Base-by-base conservation (phyloP, 176 grass and related monocot genomes). In the Lolium rigidum region DNA sequence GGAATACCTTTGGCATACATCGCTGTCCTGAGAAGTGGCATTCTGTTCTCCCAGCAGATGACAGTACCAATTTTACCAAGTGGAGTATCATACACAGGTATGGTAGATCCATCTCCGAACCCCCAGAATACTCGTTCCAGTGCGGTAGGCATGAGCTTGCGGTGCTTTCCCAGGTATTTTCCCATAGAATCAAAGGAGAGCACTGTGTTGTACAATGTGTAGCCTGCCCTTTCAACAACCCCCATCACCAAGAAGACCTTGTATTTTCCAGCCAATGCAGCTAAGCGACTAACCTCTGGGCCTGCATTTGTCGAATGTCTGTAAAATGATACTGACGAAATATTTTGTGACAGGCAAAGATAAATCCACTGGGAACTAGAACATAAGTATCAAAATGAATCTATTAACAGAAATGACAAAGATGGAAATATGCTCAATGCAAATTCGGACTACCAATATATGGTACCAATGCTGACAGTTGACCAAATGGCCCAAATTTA, bases 1-100 rank as follows among this genome's bases (percentile, higher is more conserved):
- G 25, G 49, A 76, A 83, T 89, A 95, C 94, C 97, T 99, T 99
- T 99, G 48, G 90, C 97, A 75, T 99, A 99, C 81, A 96, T 62
- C 20, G 97, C 97, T 4, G 80, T 91, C 83, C 97, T 91, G 13
- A 94, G 22, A 82, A 99, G 93, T 65, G 94, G 97, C 97, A 99
- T 99, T 80, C 82, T 92, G 65, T 93, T 99, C 59, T 99, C 97
- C 97, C 97, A 99, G 82, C 97, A 99, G 82, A 99, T 94, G 22
- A 83, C 20, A 4, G 90, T 49, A 79, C 94, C 92, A 6, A 99
- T 96, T 78, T 96, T 99, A 77, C 97, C 97, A 59, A 99, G 14
- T 4, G 88, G 84, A 49, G 94, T 96, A 83, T 99, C 97, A 85
- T 90, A 98, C 65, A 98, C 97, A 66, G 97, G 97, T 83, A 98